These are phyloP conservation scores for Dactylellina drechsleri DNA, from an alignment of 2,329 filamentous ascomycete genomes.

Conservation along the genomic window DNA sequence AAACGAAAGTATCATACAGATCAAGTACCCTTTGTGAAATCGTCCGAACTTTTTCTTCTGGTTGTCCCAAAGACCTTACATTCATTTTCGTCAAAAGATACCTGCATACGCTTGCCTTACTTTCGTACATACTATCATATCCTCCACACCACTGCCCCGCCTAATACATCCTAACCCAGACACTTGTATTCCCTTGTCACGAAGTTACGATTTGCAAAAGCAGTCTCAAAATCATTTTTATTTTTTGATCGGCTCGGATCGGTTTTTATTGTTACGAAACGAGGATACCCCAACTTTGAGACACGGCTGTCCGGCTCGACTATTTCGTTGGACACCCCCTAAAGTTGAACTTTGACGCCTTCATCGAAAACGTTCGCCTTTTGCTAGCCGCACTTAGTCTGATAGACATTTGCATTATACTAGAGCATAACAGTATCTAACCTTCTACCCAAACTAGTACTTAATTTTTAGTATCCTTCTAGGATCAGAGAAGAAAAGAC, in stretches of 20 bases:
- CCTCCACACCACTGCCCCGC: constrained; percentile 26
- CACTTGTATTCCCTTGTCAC: constrained; percentile 44
- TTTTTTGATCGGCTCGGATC: constrained; percentile 1
- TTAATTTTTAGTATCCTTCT: constrained; percentile 44
- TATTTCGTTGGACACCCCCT: constrained; percentile 46
- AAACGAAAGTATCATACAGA: constrained; percentile 11
- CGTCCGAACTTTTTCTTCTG: constrained; percentile 54
- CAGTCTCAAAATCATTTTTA: neutral
- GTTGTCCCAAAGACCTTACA: constrained; percentile 36
- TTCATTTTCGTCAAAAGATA: constrained; percentile 51
- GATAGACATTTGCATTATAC: constrained; percentile 51
- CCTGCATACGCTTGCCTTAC: constrained; percentile 47
- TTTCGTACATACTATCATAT: constrained; percentile 28
- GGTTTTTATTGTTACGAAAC: constrained; percentile 38
- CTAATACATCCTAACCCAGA: constrained; percentile 27
- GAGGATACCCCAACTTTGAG: constrained; percentile 33
- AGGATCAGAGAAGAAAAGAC: constrained; percentile 21
- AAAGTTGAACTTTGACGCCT: constrained; percentile 54
- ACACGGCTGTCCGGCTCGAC: constrained; percentile 27
- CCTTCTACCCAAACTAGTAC: constrained; percentile 24
- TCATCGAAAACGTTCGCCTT: constrained; percentile 52
- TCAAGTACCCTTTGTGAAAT: constrained; percentile 44
- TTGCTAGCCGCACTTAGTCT: constrained; percentile 51
- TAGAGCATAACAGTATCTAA: constrained; percentile 50
- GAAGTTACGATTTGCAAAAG: constrained; percentile 49